Evolutionary conservation across 2,329 filamentous ascomycete species (phyloP), one percentile per base, ranked within the genome.

Genomic region (Neonectria punicea): DNA sequence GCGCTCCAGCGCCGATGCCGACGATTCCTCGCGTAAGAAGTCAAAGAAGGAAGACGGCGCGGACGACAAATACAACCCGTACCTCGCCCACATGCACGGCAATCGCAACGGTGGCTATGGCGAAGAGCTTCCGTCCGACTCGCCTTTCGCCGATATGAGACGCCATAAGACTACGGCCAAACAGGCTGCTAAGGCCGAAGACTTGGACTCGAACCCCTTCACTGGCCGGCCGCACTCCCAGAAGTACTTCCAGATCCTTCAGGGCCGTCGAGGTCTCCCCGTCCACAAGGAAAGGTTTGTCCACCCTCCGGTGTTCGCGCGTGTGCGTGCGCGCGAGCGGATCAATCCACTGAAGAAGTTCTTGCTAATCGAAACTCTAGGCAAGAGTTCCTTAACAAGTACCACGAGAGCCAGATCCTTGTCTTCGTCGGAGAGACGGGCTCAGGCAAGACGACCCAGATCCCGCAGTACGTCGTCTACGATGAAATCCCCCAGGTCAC

Each of bases 381-480:
- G 80, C 89, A 96, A 80, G 96, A 99, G 78, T 99, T 99, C 78
- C 87, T 99, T 65, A 85, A 94, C 76, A 89, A 97, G 76, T 99
- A 97, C 82, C 97, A 99, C 75, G 89, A 92, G 74, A 93, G 91
- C 25, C 96, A 99, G 82, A 98, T 99, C 72, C 89, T 99, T 66
- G 96, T 99, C 75, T 98, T 99, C 76, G 96, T 99, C 70, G 96
- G 96, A 84, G 96, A 99, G 85, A 99, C 96, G 9, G 96, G 97
- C 89, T 99, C 96, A 71, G 96, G 96, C 83, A 99, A 99, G 85
- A 99, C 96, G 5, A 99, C 96, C 0, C 96, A 99, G 84, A 98
- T 99, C 67, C 96, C 96, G 2, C 96, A 99, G 80, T 99, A 98
- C 79, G 95, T 99, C 70, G 89, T 99, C 44, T 98, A 92, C 85